Conservation (phyloP, 2,329 filamentous ascomycete genomes). For the Corinectria fuckeliana region DNA sequence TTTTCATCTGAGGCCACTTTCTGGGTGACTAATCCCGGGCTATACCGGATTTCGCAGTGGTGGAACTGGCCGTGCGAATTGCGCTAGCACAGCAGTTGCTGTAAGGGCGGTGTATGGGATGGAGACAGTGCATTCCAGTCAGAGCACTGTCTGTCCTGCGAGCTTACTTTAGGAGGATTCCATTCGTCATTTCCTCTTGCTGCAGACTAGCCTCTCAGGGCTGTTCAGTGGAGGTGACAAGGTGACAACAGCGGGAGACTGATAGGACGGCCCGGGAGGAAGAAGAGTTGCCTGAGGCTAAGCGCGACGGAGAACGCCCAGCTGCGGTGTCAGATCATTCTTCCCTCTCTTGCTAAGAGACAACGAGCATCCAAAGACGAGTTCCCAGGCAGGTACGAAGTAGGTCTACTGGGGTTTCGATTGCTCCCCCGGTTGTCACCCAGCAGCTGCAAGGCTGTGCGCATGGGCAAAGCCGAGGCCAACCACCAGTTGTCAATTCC, state of each 20-base stretch:
- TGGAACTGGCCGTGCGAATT: slow-evolving; percentile 41
- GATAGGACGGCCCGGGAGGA: slow-evolving; percentile 6
- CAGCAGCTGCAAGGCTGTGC: slow-evolving; percentile 6
- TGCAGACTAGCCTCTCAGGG: slow-evolving; percentile 9
- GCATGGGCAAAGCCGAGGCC: neutral
- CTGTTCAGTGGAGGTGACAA: neutral
- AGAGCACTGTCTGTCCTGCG: slow-evolving; percentile 24
- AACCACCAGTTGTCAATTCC: slow-evolving; percentile 11
- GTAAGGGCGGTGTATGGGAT: neutral
- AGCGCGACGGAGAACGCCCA: neutral
- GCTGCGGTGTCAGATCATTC: slow-evolving; percentile 7
- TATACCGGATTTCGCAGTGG: slow-evolving; percentile 35
- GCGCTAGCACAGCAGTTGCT: neutral
- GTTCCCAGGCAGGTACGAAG: neutral
- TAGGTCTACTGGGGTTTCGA: neutral
- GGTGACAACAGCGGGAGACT: slow-evolving; percentile 10
- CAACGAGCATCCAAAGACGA: neutral
- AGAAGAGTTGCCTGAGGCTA: slow-evolving; percentile 9
- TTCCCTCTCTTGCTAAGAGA: neutral
- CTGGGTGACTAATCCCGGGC: slow-evolving; percentile 43
- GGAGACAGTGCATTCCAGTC: slow-evolving; percentile 21
- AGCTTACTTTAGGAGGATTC: slow-evolving; percentile 35
- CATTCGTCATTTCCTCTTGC: slow-evolving; percentile 30
- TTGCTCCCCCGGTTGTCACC: neutral
- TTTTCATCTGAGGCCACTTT: slow-evolving; percentile 36